These are phyloP conservation scores for Pseudocercospora crystallina DNA, from an alignment of 2,329 filamentous ascomycete genomes.

Conservation along the genomic window DNA sequence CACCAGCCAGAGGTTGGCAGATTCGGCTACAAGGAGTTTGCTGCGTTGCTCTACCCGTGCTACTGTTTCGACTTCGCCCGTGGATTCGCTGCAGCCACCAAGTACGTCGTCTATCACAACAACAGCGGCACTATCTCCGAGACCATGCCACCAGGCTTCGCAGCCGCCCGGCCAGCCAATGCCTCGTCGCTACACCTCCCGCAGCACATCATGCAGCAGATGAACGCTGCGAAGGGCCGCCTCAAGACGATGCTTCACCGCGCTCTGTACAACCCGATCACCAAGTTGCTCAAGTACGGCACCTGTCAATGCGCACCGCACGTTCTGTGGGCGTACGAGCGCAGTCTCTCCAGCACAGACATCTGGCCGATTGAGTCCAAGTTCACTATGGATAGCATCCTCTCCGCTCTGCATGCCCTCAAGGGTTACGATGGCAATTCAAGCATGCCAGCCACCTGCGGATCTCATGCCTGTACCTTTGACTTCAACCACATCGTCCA, in stretches of 20 bases:
- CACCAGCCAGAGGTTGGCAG: neutral
- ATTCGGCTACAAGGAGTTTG: conserved; percentile 12
- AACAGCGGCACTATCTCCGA: conserved; percentile 30
- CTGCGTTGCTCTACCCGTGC: conserved; percentile 30
- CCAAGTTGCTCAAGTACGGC: conserved; percentile 6
- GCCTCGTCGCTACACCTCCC: conserved; percentile 5
- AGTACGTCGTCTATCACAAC: conserved; percentile 35
- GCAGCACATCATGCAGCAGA: conserved; percentile 11
- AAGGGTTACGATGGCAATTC: neutral
- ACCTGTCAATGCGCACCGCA: conserved; percentile 11
- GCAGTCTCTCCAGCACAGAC: conserved; percentile 11
- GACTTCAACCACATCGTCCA: conserved; percentile 10
- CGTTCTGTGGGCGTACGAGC: conserved; percentile 20
- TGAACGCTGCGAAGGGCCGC: conserved; percentile 22
- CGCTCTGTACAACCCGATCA: conserved; percentile 18
- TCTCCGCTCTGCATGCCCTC: conserved; percentile 7
- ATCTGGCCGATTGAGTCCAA: conserved; percentile 23
- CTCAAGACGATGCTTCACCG: conserved; percentile 23
- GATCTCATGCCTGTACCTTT: conserved; percentile 8
- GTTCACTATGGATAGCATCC: conserved; percentile 11
- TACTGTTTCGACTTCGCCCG: conserved; percentile 32
- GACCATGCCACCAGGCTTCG: conserved; percentile 20
- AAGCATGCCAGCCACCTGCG: conserved; percentile 10
- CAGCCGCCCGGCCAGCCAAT: neutral
- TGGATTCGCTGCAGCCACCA: conserved; percentile 32